A percentile compares a stretch with the other conserved stretches of the same genome.
phyloP scores from a whole-genome alignment of 2,329 filamentous ascomycete genomes.

The Aureobasidium pullulans region DNA sequence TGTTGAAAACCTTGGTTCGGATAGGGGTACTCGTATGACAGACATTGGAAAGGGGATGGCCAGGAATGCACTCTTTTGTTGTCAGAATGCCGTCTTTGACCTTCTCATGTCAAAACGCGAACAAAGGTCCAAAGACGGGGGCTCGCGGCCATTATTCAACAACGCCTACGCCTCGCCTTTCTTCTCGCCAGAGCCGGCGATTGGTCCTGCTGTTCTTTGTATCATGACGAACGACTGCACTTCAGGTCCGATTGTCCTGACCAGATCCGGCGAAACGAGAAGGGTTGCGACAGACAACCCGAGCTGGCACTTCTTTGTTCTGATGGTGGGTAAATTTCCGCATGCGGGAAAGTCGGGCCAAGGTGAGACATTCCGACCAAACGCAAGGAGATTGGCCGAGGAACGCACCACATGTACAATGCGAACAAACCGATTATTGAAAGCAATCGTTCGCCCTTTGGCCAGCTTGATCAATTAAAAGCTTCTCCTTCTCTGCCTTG shows the following conservation, averaged over 20 bases:
- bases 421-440: constrained; percentile 22
- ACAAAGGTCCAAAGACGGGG: constrained; percentile 12
- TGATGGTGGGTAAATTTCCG: constrained; percentile 26
- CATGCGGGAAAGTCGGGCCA: constrained; percentile 25
- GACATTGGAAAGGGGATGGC: constrained; percentile 16
- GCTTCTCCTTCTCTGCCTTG: not conserved
- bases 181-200: constrained; percentile 5
- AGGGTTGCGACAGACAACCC: constrained; percentile 14
- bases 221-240: constrained; percentile 5
- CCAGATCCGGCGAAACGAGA: constrained; percentile 5
- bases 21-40: constrained; percentile 15
- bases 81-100: constrained; percentile 11
- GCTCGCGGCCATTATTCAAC: constrained; percentile 9
- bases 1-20: constrained; percentile 11
- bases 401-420: constrained; percentile 24
- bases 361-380: constrained; percentile 28
- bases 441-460: not conserved
- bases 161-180: not conserved
- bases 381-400: constrained; percentile 24
- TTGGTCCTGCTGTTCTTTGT: constrained; percentile 14
- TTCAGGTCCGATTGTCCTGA: constrained; percentile 15
- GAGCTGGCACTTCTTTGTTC: constrained; percentile 27
- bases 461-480: not conserved
- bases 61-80: constrained; percentile 16
- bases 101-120: not conserved